Evolutionary conservation across 768 basidiomycete genomes (phyloP).

Genomic region (Mycena metata): DNA sequence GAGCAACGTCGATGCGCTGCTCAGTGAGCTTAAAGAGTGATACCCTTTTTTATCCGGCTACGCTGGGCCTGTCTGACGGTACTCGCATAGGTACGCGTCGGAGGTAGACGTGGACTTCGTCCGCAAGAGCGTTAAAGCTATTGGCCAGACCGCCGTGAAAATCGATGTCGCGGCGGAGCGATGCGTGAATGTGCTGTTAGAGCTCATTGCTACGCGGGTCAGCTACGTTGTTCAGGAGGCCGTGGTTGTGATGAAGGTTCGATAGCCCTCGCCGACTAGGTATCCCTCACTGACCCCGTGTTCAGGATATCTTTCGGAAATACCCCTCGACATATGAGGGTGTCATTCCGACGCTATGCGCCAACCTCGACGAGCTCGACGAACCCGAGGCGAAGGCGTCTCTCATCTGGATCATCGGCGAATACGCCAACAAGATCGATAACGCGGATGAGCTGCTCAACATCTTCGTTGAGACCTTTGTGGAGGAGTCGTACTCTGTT

Average conservation of each 20-base stretch:
- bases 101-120: conserved; percentile 99
- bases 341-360: conserved; percentile 95
- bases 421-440: conserved; percentile 98
- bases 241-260: conserved; percentile 98
- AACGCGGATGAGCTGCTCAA: conserved; percentile 95
- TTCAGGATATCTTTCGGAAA: conserved; percentile 96
- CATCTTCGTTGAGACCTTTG: conserved; percentile 94
- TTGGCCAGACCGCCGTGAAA: conserved; percentile 96
- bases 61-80: conserved; percentile 6
- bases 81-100: conserved; percentile 83
- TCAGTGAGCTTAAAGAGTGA: conserved; percentile 97
- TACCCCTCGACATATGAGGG: conserved; percentile 98
- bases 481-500: conserved; percentile 88
- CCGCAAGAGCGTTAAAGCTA: conserved; percentile 93
- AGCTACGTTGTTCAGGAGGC: conserved; percentile 99
- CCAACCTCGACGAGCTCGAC: conserved; percentile 95
- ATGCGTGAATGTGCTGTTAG: conserved; percentile 94
- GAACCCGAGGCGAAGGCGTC: conserved; percentile 99
- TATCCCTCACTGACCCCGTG: not conserved
- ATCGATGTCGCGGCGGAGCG: conserved; percentile 95
- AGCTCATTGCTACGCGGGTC: conserved; percentile 92
- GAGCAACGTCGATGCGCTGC: conserved; percentile 92
- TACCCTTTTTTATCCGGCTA: conserved; percentile 43
- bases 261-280: conserved; percentile 24
- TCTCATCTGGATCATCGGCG: conserved; percentile 99